Percentiles rank a stretch among this genome's conserved stretches.
phyloP scores from a whole-genome alignment of 2,329 filamentous ascomycete species.

The Colletotrichum siamense region DNA sequence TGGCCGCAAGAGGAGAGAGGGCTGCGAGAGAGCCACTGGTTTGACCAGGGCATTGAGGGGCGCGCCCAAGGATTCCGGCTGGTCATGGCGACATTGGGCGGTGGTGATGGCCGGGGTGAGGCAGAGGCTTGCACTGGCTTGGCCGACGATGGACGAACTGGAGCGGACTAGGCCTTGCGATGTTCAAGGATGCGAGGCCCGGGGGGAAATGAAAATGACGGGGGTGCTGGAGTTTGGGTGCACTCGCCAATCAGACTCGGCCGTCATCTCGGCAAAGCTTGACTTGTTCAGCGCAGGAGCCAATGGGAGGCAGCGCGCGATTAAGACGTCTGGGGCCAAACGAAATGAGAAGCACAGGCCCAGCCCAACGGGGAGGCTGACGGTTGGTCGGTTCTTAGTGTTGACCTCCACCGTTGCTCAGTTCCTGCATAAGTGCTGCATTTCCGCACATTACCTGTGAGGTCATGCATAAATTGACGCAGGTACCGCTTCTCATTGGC shows the following conservation, averaged over 20 bases:
- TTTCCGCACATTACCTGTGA: background rate
- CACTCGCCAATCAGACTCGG: constrained; percentile 18
- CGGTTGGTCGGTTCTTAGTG: background rate
- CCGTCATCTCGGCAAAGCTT: constrained; percentile 22
- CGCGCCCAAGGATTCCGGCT: constrained; percentile 10
- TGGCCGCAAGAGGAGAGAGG: background rate
- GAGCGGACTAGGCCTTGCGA: background rate
- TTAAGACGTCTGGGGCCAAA: constrained; percentile 10
- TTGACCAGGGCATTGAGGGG: constrained; percentile 6
- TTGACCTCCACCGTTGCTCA: background rate
- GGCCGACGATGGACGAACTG: background rate
- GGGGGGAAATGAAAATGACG: constrained; percentile 15
- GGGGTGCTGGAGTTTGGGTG: background rate
- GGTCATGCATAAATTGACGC: background rate
- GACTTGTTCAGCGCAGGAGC: background rate
- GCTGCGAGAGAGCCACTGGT: background rate
- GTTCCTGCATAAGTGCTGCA: constrained; percentile 22
- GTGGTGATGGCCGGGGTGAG: background rate
- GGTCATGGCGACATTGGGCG: constrained; percentile 17
- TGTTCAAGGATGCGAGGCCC: constrained; percentile 6
- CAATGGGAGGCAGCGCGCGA: constrained; percentile 12
- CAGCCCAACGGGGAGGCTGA: background rate
- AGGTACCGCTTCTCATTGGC: background rate
- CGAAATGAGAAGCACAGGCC: constrained; percentile 16
- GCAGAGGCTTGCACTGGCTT: background rate